Evolutionary conservation across 2,329 filamentous ascomycete species (phyloP), one percentile per base, ranked within the genome.

Genomic region (Fusarium mundagurra): DNA sequence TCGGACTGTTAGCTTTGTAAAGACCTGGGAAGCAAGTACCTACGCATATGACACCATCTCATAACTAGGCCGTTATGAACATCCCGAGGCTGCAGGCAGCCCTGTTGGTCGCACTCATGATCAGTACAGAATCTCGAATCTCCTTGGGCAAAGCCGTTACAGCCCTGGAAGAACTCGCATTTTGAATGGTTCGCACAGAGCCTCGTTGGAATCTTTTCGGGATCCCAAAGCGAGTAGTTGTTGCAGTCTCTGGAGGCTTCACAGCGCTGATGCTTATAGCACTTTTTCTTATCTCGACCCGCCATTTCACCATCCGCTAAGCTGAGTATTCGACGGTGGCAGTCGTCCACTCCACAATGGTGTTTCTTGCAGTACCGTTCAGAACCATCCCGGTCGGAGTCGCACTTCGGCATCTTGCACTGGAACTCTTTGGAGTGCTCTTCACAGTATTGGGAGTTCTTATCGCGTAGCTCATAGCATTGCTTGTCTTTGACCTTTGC

Each of bases 191-290:
- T 53, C 17, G 3, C 34, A 29, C 76, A 78, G 10, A 64, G 75
- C 8, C 6, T 20, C 3, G 12, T 14, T 6, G 73, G 71, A 3
- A 24, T 27, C 1, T n/a, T 34, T 6, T 67, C 17, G 18, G 1
- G 4, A 9, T 39, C 44, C 9, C 67, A 17, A 8, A 4, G 36
- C 20, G 57, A 67, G 38, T 50, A 48, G 2, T 14, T 20, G 0
- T 39, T 60, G n/a, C 76, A 78, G 3, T 41, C 67, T 24, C 34
- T 33, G 3, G 61, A 61, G 11, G 53, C 50, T 0, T 20, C 18
- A 36, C 76, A 78, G 3, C 33, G 50, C 24, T 78, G 76, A 61
- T 78, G 76, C 1, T 29, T 31, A 10, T 18, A 31, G 27, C 73
- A 75, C 34, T 20, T 68, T 14, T 31, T 18, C 18, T 11, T n/a